Evolutionary conservation across 495 filamentous ascomycete genomes (phyloP).

Genomic region (Penicillium canariense): DNA sequence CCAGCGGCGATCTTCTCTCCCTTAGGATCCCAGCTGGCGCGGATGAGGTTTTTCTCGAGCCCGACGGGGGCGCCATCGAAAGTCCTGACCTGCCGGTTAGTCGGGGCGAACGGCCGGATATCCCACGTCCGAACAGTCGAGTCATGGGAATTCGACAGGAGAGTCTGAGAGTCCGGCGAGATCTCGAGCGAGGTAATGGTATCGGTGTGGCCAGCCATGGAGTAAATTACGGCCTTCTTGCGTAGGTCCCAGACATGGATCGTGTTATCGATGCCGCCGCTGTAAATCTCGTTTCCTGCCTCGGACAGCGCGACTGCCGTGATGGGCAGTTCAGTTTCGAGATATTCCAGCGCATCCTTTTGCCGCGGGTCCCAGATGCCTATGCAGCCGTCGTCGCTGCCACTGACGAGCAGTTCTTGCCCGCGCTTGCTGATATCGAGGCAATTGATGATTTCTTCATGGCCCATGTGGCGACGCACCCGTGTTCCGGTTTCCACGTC

Average conservation of each 20-base stretch:
- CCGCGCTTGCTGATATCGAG: conserved; percentile 84
- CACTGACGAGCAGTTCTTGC: conserved; percentile 84
- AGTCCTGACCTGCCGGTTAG: conserved; percentile 75
- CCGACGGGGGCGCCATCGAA: conserved; percentile 87
- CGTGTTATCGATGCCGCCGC: conserved; percentile 93
- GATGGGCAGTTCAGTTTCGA: conserved; percentile 90
- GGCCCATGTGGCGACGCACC: conserved; percentile 87
- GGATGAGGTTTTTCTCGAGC: conserved; percentile 87
- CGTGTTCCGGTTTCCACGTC: conserved; percentile 82
- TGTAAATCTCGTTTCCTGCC: conserved; percentile 93
- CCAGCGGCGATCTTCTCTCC: conserved; percentile 87
- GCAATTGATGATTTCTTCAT: conserved; percentile 91
- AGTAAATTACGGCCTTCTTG: conserved; percentile 82
- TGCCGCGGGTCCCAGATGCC: conserved; percentile 96
- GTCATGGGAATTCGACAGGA: conserved; percentile 92
- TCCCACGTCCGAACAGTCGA: conserved; percentile 95
- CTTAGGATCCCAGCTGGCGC: conserved; percentile 85
- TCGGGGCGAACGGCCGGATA: conserved; percentile 88
- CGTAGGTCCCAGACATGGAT: conserved; percentile 97
- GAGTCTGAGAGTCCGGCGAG: conserved; percentile 86
- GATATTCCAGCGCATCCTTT: conserved; percentile 81
- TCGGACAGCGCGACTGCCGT: conserved; percentile 88
- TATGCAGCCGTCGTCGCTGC: conserved; percentile 88
- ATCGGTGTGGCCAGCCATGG: conserved; percentile 85
- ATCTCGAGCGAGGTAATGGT: conserved; percentile 86